These are phyloP conservation scores for Puccinia coronata DNA, from an alignment of 1,284 basidiomycete genomes.

Conservation along the genomic window DNA sequence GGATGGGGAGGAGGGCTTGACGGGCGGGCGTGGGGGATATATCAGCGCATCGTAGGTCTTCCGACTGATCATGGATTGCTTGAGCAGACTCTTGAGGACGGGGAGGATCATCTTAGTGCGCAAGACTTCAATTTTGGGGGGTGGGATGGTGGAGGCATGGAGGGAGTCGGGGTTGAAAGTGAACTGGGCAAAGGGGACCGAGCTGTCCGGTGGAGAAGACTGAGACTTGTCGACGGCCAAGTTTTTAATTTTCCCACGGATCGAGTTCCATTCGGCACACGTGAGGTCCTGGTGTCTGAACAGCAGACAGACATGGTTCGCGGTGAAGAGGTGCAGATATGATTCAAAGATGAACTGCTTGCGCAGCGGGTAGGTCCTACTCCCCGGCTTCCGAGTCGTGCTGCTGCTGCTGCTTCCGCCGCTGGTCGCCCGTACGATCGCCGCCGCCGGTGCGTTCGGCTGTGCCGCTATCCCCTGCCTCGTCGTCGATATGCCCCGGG, in stretches of 20 bases:
- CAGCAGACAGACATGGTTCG: constrained; percentile 26
- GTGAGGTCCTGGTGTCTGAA: constrained; percentile 40
- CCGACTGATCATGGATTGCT: background rate
- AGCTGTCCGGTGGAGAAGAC: background rate
- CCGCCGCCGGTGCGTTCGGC: too few species aligned
- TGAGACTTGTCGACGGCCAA: too few species aligned
- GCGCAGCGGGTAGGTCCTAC: constrained; percentile 35
- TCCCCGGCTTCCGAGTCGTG: background rate
- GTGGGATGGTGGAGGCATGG: background rate
- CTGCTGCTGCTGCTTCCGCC: too few species aligned
- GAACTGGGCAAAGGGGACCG: constrained; percentile 5
- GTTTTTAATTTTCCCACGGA: constrained; percentile 35
- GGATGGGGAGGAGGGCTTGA: background rate
- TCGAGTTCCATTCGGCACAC: constrained; percentile 46
- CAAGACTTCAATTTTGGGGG: constrained; percentile 31
- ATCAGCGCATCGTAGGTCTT: constrained; percentile 7
- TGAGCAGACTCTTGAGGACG: constrained; percentile 22
- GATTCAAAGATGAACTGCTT: constrained; percentile 48
- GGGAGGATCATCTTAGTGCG: constrained; percentile 36
- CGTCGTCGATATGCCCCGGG: too few species aligned
- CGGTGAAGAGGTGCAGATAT: constrained; percentile 26
- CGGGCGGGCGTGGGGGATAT: background rate
- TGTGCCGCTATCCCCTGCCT: too few species aligned
- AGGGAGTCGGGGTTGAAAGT: background rate
- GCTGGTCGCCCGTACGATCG: too few species aligned